These are phyloP conservation scores for Crithidia acanthocephali DNA, from an alignment of 208 protist species.

Conservation along the genomic window DNA sequence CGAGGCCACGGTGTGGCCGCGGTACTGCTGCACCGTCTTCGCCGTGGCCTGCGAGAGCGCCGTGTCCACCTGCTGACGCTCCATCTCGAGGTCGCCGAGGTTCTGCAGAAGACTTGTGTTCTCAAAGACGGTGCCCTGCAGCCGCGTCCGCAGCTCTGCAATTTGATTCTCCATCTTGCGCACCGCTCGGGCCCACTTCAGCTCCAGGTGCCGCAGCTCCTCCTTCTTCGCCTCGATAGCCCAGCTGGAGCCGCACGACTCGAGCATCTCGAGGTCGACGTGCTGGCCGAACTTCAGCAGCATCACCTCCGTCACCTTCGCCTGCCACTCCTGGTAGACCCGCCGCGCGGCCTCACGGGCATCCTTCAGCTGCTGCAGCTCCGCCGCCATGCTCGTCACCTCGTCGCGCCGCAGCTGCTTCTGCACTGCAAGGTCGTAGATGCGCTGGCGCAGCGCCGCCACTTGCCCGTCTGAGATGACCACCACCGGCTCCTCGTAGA, in stretches of 20 bases:
- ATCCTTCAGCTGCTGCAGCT: conserved; percentile 72
- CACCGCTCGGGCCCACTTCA: conserved; percentile 74
- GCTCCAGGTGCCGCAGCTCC: conserved; percentile 83
- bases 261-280: conserved; percentile 94
- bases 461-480: conserved; percentile 83
- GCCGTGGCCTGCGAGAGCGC: conserved; percentile 73
- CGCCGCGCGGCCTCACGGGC: conserved; percentile 73
- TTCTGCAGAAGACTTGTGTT: conserved; percentile 92
- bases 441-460: conserved; percentile 64
- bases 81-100: conserved; percentile 77
- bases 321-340: conserved; percentile 82
- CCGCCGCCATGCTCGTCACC: conserved; percentile 54
- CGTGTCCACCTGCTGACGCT: conserved; percentile 79
- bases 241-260: conserved; percentile 86
- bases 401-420: conserved; percentile 64
- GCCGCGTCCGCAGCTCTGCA: conserved; percentile 55
- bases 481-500: conserved; percentile 59
- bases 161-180: conserved; percentile 76
- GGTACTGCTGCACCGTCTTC: conserved; percentile 74
- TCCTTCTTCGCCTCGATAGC: conserved; percentile 91
- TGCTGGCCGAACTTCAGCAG: conserved; percentile 95
- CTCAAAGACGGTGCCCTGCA: conserved; percentile 66
- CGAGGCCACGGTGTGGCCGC: conserved; percentile 77
- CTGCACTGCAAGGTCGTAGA: conserved; percentile 79
- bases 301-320: conserved; percentile 93